Evolutionary conservation across 306 rosid species (phyloP).

Genomic region (Castanopsis chinensis): DNA sequence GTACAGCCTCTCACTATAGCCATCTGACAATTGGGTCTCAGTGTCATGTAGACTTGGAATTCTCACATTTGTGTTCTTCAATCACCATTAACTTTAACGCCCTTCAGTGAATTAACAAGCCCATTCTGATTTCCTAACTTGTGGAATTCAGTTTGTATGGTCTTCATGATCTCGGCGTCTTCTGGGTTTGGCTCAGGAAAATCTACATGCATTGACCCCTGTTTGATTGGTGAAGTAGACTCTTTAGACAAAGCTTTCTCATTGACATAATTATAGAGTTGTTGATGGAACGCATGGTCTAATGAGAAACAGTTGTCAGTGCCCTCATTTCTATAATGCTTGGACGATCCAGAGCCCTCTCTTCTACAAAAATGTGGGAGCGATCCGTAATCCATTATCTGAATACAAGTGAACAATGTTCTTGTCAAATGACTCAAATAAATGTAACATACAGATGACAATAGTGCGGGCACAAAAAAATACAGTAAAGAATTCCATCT

Average conservation of each 20-base stretch:
- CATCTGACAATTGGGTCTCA: slow-evolving; percentile 7
- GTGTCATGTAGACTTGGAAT: slow-evolving; percentile 6
- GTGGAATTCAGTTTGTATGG: slow-evolving; percentile 70
- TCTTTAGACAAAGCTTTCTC: slow-evolving; percentile 48
- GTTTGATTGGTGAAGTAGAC: slow-evolving; percentile 49
- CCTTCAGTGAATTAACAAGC: slow-evolving; percentile 41
- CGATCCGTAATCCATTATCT: slow-evolving; percentile 83
- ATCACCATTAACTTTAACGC: slow-evolving; percentile 39
- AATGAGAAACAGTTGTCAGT: slow-evolving; percentile 68
- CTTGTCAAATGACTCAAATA: neutral
- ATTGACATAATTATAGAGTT: slow-evolving; percentile 58
- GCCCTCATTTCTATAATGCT: slow-evolving; percentile 31
- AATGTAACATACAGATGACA: neutral
- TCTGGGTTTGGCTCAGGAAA: slow-evolving; percentile 75
- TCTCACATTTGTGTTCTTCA: neutral
- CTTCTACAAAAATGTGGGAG: slow-evolving; percentile 90
- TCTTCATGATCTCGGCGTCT: slow-evolving; percentile 55
- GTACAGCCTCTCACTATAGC: slow-evolving; percentile 19
- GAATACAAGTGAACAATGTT: slow-evolving; percentile 21
- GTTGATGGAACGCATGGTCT: slow-evolving; percentile 72
- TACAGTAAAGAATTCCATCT: neutral
- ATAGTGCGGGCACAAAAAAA: neutral
- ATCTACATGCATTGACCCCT: slow-evolving; percentile 73
- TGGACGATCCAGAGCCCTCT: slow-evolving; percentile 72
- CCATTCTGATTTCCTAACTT: slow-evolving; percentile 60